Base-by-base conservation (phyloP, 176 grass and related monocot species). In the Musa troglodytarum region DNA sequence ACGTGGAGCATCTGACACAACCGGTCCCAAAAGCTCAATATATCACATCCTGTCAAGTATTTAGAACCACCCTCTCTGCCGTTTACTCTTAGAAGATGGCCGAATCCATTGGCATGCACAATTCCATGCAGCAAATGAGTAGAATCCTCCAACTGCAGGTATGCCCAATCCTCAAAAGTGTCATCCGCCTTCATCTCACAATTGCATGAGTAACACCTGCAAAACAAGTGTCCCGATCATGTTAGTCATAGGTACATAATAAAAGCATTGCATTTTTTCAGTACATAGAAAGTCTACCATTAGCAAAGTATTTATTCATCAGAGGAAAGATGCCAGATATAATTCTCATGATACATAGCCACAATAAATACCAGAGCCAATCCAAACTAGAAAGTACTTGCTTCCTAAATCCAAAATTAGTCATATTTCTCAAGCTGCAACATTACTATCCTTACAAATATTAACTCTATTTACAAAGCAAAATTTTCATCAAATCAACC, bases 11-110 rank as follows among this genome's bases (percentile, higher is more conserved):
- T 85, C 75, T 89, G 91, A 84, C 95, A 94, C 53, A 99, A 74
- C 19, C 84, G 88, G 76, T 94, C 95, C 95, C 95, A 99, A 29
- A 99, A 89, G 54, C 90, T 83, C 95, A 99, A 91, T 23, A 99
- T 94, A 65, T 94, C 85, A 68, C 80, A 82, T n/a, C 95, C 95
- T 26, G 95, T 89, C 22, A 99, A 83, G 76, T 82, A 74, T 50
- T 65, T 89, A 21, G 95, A 99, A 2, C 95, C 95, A 15, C 90
- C 95, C 79, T 99, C 90, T 17, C 64, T 91, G 3, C 95, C 95
- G 84, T 99, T 99, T 22, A 99, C 95, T 78, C 95, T 82, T 29
- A 94, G 90, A 77, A 99, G 95, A 56, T 99, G 95, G 21, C 90
- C 95, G 67, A 86, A 99, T 16, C 95, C 95, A 25, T 99, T 99